Base-by-base conservation (phyloP, 1,139 yeast genomes). In the Geotrichum klebahnii region DNA sequence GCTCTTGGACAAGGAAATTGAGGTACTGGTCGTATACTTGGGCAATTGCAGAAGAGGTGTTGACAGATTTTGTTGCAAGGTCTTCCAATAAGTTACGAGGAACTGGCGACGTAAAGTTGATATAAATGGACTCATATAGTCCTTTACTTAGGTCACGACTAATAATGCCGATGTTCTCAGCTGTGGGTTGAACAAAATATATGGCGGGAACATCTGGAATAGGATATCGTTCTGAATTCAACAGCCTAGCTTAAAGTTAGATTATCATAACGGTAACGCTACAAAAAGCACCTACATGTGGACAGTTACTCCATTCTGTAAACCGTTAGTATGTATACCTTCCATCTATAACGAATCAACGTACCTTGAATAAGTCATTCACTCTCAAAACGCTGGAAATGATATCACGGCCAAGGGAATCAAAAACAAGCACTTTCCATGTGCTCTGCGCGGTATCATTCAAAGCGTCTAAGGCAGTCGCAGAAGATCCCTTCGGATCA, bases 351-450 rank as follows among this genome's bases (percentile, higher is more conserved):
- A 75, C 6, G 92, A 54, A 33, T 12, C n/a, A 19, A 23, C 45
- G 5, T 40, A 46, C 50, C 50, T 84, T 80, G 61, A 90, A 75
- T 59, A 92, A 73, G 65, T 94, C 98, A 62, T 88, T 89, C 54
- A 92, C 96, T 54, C 97, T 75, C 53, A 94, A 69, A 8, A 92
- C 94, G 6, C 96, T 85, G 1, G 97, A 89, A 16, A 92, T 79
- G 44, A 92, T 83, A 17, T 86, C 84, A 34, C 95, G 84, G 32
- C 96, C 86, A 52, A 83, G 79, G 35, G 75, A 65, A 66, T 92
- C 99, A 60, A 92, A 75, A 6, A 94, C 80, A 53, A 92, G 75
- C n/a, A 87, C 96, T 66, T 94, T 92, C 99, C 98, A 94, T 31
- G 84, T 74, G 51, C 84, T 76, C 56, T 82, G 89, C 59, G 80